A percentile compares a stretch with the other conserved stretches of the same genome.
Evolutionary conservation across 768 basidiomycete species (phyloP).

Genomic region (Mycena crocata): DNA sequence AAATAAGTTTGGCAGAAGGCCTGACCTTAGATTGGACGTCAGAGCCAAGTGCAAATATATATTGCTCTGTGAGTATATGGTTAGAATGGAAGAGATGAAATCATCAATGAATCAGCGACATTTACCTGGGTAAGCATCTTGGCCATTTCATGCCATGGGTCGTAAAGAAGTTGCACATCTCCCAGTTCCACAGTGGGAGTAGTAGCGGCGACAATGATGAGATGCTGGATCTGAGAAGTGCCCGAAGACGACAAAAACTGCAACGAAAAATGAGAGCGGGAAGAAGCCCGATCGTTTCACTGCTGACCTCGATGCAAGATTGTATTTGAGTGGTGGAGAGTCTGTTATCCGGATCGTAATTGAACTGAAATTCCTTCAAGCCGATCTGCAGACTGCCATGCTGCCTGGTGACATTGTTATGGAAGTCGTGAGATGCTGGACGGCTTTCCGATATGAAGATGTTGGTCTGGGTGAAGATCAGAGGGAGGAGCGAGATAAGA

Average conservation of each 20-base stretch:
- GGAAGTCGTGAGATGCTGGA: conserved; percentile 48
- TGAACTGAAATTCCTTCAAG: conserved; percentile 56
- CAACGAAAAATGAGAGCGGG: neutral
- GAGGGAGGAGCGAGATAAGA: neutral
- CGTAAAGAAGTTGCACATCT: neutral
- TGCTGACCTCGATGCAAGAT: conserved; percentile 58
- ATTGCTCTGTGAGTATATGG: conserved; percentile 10
- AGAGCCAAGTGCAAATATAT: conserved; percentile 27
- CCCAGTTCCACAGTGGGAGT: conserved; percentile 15
- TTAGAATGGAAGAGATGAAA: neutral
- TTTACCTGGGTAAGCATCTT: conserved; percentile 28
- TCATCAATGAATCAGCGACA: neutral
- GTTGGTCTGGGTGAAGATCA: conserved; percentile 45
- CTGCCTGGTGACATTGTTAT: conserved; percentile 50
- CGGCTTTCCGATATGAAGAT: conserved; percentile 60
- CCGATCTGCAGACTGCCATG: conserved; percentile 53
- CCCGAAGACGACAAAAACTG: conserved; percentile 21
- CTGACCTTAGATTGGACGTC: conserved; percentile 16
- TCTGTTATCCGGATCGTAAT: conserved; percentile 54
- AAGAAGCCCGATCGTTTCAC: neutral
- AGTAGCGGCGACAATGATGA: conserved; percentile 30
- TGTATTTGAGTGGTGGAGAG: conserved; percentile 58
- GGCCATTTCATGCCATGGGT: conserved; percentile 29
- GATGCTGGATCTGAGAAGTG: conserved; percentile 17
- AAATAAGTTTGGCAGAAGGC: conserved; percentile 21